Evolutionary conservation across 208 protist genomes (phyloP).

Genomic region (Naegleria fowleri): DNA sequence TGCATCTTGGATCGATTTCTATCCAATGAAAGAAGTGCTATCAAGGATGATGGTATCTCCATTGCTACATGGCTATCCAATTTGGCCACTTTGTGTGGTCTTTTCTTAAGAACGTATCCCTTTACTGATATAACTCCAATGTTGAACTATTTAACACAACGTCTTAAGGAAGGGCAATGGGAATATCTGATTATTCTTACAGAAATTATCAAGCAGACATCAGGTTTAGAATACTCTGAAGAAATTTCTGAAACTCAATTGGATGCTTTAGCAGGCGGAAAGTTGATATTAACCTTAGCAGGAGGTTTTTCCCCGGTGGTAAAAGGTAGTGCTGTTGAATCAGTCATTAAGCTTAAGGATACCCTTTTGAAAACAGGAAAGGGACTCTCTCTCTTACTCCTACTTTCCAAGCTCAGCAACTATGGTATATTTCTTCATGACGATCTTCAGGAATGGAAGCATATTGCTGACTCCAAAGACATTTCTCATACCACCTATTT

Average conservation of each 20-base stretch:
- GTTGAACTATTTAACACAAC: background rate
- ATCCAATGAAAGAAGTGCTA: too few relatives aligned
- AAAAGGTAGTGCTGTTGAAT: background rate
- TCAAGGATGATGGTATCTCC: background rate
- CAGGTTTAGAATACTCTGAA: background rate
- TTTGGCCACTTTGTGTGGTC: background rate
- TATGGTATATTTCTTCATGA: background rate
- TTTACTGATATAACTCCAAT: background rate
- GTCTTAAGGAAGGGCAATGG: background rate
- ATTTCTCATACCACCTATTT: background rate
- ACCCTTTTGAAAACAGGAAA: background rate
- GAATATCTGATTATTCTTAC: conserved; percentile 22
- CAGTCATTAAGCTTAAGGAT: background rate
- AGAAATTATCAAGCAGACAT: background rate
- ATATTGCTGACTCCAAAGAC: background rate
- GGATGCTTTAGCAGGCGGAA: conserved; percentile 6
- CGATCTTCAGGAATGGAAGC: background rate
- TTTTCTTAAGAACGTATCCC: conserved; percentile 2
- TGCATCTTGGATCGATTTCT: background rate
- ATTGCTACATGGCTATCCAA: conserved; percentile 1
- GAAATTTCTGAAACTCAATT: background rate
- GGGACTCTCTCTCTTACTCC: background rate
- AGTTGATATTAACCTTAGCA: background rate
- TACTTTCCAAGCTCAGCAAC: background rate
- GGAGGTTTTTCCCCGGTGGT: background rate